Evolutionary conservation across 2,329 filamentous ascomycete species (phyloP).

Genomic region (Aspergillus ibericus): DNA sequence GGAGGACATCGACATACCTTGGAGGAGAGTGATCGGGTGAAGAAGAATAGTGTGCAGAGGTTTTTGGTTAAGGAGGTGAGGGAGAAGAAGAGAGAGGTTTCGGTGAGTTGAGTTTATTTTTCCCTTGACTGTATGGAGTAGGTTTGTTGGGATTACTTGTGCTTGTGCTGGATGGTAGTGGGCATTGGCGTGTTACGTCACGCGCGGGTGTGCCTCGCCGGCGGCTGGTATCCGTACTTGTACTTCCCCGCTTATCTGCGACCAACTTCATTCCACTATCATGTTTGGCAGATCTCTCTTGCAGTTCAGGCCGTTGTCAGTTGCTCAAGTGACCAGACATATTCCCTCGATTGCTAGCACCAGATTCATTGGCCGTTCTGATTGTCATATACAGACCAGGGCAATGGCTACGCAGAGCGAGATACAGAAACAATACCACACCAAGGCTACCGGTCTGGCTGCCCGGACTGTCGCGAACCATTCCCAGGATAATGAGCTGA

Average conservation of each 20-base stretch:
- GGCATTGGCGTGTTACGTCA: constrained; percentile 15
- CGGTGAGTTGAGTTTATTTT: constrained; percentile 45
- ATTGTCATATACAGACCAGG: constrained; percentile 20
- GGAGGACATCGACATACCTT: constrained; percentile 74
- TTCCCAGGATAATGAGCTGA: constrained; percentile 67
- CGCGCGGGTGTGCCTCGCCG: not conserved
- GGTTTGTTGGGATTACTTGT: no score
- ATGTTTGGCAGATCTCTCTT: not conserved
- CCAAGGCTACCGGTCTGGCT: constrained; percentile 71
- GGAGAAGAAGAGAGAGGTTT: constrained; percentile 59
- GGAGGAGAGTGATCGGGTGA: constrained; percentile 73
- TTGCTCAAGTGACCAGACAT: not conserved
- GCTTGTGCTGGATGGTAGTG: no score
- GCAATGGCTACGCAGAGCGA: constrained; percentile 52
- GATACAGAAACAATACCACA: constrained; percentile 67
- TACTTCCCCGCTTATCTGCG: not conserved
- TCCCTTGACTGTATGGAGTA: no score
- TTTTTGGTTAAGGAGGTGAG: constrained; percentile 64
- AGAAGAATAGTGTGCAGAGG: constrained; percentile 75
- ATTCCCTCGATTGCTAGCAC: not conserved
- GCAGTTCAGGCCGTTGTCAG: not conserved
- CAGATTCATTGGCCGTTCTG: constrained; percentile 4
- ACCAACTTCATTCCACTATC: not conserved
- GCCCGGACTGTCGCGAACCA: constrained; percentile 69
- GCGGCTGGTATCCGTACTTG: no score